Conservation (phyloP, 1,139 yeast genomes). For the Wickerhamomyces sp. region DNA sequence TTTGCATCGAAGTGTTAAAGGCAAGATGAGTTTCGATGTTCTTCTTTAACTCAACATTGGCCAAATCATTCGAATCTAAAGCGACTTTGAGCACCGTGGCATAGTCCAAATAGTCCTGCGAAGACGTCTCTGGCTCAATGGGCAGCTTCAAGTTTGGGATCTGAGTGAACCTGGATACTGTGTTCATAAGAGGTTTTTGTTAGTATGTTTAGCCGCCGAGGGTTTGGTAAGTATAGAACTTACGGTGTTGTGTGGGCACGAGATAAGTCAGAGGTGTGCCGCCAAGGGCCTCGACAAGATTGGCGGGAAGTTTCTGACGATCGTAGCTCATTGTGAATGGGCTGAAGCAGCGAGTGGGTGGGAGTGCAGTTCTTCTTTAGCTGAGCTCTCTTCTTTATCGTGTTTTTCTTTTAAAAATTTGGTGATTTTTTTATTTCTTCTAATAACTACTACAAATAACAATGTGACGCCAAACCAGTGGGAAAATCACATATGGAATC, state of each 20-base stretch:
- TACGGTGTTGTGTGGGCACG: constrained; percentile 32
- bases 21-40: not conserved
- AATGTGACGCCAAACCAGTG: too few relatives aligned
- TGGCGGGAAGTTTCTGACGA: constrained; percentile 12
- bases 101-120: not conserved
- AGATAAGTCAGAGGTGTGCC: constrained; percentile 30
- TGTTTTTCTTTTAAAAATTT: too few relatives aligned
- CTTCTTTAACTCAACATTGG: not conserved
- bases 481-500: too few relatives aligned
- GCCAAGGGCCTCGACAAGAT: constrained; percentile 24
- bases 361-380: too few relatives aligned
- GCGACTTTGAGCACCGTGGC: not conserved
- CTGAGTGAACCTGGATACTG: not conserved
- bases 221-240: constrained; percentile 11
- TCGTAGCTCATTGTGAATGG: constrained; percentile 1
- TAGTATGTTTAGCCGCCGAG: constrained; percentile 1
- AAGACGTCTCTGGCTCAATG: not conserved
- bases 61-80: constrained; percentile 1
- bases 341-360: too few relatives aligned
- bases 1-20: not conserved
- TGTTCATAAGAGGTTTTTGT: not conserved
- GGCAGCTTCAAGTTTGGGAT: not conserved
- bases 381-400: too few relatives aligned
- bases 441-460: too few relatives aligned
- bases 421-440: too few relatives aligned